Conservation (phyloP, 805 yeast genomes). For the Metschnikowia gelsemii region DNA sequence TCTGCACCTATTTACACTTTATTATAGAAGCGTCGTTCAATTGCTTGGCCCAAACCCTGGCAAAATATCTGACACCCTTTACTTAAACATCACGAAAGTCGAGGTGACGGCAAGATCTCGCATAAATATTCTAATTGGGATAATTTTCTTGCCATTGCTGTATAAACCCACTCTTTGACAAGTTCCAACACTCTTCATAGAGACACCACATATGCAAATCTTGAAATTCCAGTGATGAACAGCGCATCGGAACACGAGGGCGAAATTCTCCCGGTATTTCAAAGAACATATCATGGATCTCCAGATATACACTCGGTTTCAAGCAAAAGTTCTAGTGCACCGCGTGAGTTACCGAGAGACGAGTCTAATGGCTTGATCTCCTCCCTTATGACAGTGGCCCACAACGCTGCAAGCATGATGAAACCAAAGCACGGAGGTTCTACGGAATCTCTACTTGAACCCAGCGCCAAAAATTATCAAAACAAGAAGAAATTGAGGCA, state of each 20-base stretch:
- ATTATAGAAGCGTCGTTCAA: too few relatives aligned
- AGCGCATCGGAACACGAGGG: background rate
- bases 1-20: background rate
- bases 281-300: slow-evolving; percentile 3
- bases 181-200: too few relatives aligned
- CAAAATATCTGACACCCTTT: too few relatives aligned
- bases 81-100: too few relatives aligned
- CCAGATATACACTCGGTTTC: background rate
- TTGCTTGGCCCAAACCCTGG: too few relatives aligned
- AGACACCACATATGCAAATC: slow-evolving; percentile 1
- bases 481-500: background rate
- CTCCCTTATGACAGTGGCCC: slow-evolving; percentile 47
- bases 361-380: slow-evolving; percentile 40
- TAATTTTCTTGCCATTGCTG: background rate
- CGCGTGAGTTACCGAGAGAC: slow-evolving; percentile 6
- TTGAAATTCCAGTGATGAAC: background rate
- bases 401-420: slow-evolving; percentile 40
- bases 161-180: background rate
- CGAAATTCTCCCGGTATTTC: background rate
- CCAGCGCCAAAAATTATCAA: too few relatives aligned
- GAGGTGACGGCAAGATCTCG: background rate
- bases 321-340: background rate
- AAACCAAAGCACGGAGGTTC: slow-evolving; percentile 12
- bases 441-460: background rate
- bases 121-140: background rate